A percentile compares a stretch with the other conserved stretches of the same genome.
phyloP scores from a whole-genome alignment of 768 basidiomycete species.

The Mrakia gelida region DNA sequence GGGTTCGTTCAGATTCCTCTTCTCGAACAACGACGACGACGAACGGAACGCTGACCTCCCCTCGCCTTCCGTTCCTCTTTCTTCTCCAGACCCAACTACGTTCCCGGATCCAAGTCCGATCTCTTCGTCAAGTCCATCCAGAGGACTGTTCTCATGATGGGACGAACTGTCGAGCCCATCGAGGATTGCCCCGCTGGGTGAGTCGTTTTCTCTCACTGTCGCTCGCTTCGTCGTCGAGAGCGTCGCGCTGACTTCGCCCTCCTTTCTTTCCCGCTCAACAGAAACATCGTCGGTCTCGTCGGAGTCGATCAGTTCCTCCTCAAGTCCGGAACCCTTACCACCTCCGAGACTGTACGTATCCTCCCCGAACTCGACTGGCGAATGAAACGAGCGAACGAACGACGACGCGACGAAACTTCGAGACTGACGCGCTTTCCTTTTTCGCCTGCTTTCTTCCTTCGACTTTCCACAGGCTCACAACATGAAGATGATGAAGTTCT shows the following conservation, averaged over 20 bases:
- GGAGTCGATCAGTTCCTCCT: slow-evolving; percentile 99
- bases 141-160: slow-evolving; percentile 99
- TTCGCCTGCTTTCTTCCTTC: not conserved
- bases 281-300: slow-evolving; percentile 98
- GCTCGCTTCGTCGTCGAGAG: not conserved
- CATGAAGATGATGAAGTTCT: slow-evolving; percentile 99
- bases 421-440: not conserved
- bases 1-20: slow-evolving; percentile 47
- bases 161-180: slow-evolving; percentile 95
- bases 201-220: not conserved
- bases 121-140: slow-evolving; percentile 96
- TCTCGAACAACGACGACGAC: not conserved
- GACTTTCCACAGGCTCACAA: slow-evolving; percentile 66
- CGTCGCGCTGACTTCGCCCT: not conserved
- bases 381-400: too few relatives aligned
- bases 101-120: slow-evolving; percentile 98
- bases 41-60: not conserved
- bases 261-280: not conserved
- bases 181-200: slow-evolving; percentile 89
- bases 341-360: slow-evolving; percentile 66
- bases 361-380: not conserved
- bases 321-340: slow-evolving; percentile 96
- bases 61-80: not conserved
- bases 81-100: slow-evolving; percentile 67
- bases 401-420: not conserved